phyloP scores from a whole-genome alignment of 2,329 filamentous ascomycete genomes.

The Fusarium sp. region DNA sequence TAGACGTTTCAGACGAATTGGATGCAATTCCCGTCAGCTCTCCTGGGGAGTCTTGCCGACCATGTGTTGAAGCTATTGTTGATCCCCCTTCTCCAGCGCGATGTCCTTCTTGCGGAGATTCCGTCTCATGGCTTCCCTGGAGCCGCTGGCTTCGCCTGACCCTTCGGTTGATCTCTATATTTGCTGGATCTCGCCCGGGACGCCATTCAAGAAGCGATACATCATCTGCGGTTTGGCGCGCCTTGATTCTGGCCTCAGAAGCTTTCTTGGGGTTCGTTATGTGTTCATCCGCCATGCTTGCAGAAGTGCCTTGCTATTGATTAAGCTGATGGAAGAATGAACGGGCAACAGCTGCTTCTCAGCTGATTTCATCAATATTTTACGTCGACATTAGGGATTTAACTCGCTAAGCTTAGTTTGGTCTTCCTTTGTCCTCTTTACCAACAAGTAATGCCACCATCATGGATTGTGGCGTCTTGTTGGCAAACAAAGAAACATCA shows the following conservation, averaged over 20 bases:
- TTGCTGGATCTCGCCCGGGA: slow-evolving; percentile 37
- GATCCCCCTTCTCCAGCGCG: neutral
- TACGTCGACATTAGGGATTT: neutral
- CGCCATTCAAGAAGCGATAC: slow-evolving; percentile 22
- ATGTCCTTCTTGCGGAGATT: neutral
- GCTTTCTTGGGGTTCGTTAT: slow-evolving; percentile 4
- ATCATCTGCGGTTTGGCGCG: neutral
- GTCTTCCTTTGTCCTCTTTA: slow-evolving; percentile 23
- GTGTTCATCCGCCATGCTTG: slow-evolving; percentile 19
- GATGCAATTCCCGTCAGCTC: neutral
- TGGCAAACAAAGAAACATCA: slow-evolving; percentile 40
- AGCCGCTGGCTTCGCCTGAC: slow-evolving; percentile 17
- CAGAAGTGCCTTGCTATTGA: neutral
- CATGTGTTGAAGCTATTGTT: neutral
- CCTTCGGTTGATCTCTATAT: slow-evolving; percentile 39
- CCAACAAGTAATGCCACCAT: neutral
- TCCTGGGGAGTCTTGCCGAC: neutral
- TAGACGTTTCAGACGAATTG: neutral
- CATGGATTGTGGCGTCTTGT: slow-evolving; percentile 31
- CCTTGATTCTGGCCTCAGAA: neutral
- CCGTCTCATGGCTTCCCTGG: slow-evolving; percentile 1
- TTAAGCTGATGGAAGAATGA: neutral
- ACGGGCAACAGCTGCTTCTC: neutral
- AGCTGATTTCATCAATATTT: neutral
- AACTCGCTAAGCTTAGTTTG: neutral